Evolutionary conservation across 176 grass and related monocot species (phyloP).

Genomic region (Aegilops umbellulata): DNA sequence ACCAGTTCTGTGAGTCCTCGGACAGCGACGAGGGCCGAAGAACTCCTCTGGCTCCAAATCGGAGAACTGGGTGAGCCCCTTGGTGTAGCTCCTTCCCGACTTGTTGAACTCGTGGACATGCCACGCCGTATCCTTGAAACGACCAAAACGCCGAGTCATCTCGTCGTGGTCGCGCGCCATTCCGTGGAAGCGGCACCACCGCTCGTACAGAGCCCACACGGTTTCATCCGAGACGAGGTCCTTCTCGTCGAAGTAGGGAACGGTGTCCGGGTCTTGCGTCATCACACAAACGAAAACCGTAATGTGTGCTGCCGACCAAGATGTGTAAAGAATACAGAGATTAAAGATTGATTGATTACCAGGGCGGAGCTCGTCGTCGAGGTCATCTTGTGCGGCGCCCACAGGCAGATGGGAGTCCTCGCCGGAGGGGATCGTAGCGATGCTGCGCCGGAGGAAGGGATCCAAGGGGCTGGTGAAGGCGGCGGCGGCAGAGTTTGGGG

Average conservation of each 20-base stretch:
- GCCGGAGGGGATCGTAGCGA: neutral
- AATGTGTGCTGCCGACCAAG: neutral
- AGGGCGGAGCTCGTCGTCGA: neutral
- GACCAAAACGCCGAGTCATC: constrained; percentile 14
- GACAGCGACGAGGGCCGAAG: neutral
- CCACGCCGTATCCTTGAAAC: constrained; percentile 28
- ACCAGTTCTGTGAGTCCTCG: neutral
- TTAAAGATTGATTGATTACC: neutral
- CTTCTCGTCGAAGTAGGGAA: neutral
- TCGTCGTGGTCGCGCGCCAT: neutral
- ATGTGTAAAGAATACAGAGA: neutral
- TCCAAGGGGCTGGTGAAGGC: neutral
- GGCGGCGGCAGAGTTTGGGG: neutral
- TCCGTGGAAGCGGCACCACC: neutral
- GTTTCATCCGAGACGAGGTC: constrained; percentile 18
- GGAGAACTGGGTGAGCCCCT: neutral
- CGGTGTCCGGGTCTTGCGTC: neutral
- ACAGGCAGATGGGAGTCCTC: neutral
- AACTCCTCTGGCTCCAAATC: constrained; percentile 11
- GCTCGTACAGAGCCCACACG: constrained; percentile 14
- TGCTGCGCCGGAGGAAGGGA: neutral
- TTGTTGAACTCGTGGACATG: constrained; percentile 43
- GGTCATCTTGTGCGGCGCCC: neutral
- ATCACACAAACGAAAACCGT: neutral
- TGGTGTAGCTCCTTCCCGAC: neutral